Percentiles rank a stretch among this genome's conserved stretches.
Evolutionary conservation across 306 rosid species (phyloP).

Genomic region (Sicyos baderoa): DNA sequence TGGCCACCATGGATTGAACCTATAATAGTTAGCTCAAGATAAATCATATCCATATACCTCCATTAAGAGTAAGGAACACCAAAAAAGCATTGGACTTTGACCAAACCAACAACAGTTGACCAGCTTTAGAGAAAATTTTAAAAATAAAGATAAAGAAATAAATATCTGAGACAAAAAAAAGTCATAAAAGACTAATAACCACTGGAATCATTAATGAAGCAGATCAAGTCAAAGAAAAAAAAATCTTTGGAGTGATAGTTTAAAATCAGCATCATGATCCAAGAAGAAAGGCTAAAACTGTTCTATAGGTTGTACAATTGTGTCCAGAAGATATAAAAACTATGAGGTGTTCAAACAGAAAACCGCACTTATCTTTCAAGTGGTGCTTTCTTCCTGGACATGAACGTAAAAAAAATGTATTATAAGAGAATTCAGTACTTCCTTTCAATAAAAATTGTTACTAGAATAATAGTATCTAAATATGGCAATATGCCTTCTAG

Average conservation of each 20-base stretch:
- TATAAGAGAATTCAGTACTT: neutral
- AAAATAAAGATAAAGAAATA: neutral
- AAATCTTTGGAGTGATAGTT: neutral
- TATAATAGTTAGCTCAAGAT: neutral
- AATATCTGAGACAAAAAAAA: neutral
- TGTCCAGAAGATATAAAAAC: neutral
- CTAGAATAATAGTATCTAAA: neutral
- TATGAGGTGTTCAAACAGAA: neutral
- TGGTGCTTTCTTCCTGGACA: conserved; percentile 11
- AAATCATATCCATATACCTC: neutral
- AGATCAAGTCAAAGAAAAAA: neutral
- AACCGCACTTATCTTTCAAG: neutral
- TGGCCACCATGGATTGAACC: too few relatives aligned
- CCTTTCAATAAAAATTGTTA: neutral
- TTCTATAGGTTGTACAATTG: neutral
- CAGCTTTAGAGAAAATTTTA: neutral
- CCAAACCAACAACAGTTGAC: neutral
- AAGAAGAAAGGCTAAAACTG: too few relatives aligned
- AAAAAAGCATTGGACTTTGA: neutral
- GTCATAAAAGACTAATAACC: neutral
- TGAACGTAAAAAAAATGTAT: neutral
- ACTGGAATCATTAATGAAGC: neutral
- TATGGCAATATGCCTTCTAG: conserved; percentile 12
- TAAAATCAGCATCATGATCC: neutral
- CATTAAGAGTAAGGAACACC: neutral